phyloP scores from a whole-genome alignment of 129 eudicot species.

The Pittosporum tobira region DNA sequence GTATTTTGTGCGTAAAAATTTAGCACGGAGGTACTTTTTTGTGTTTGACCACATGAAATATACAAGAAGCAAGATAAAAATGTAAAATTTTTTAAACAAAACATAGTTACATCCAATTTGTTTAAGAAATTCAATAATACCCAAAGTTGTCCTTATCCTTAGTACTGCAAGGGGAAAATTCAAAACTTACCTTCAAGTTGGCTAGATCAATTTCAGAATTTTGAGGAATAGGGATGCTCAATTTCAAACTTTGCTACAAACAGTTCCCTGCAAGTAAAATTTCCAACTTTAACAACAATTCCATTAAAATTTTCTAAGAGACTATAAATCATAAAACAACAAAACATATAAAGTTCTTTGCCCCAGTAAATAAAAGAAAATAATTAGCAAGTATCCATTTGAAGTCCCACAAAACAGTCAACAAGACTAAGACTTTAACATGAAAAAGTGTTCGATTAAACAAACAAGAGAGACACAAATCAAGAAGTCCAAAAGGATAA shows the following conservation, averaged over 20 bases:
- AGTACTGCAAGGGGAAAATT: background rate
- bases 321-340: background rate
- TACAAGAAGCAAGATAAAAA: background rate
- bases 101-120: background rate
- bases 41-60: background rate
- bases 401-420: background rate
- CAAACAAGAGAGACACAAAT: background rate
- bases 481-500: no score
- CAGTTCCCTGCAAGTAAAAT: background rate
- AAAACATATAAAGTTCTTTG: background rate
- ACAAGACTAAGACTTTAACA: background rate
- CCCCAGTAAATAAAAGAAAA: background rate
- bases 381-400: background rate
- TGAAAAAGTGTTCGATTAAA: background rate
- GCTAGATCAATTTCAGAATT: background rate
- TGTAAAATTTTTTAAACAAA: background rate
- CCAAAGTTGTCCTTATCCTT: background rate
- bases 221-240: background rate
- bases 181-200: background rate
- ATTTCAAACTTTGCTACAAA: conserved; percentile 1
- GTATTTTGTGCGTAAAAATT: background rate
- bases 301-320: background rate
- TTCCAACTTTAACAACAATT: conserved; percentile 4
- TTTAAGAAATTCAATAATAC: background rate
- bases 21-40: background rate